phyloP scores from a whole-genome alignment of 2,329 filamentous ascomycete genomes.

The Leptosphaerulina australis region DNA sequence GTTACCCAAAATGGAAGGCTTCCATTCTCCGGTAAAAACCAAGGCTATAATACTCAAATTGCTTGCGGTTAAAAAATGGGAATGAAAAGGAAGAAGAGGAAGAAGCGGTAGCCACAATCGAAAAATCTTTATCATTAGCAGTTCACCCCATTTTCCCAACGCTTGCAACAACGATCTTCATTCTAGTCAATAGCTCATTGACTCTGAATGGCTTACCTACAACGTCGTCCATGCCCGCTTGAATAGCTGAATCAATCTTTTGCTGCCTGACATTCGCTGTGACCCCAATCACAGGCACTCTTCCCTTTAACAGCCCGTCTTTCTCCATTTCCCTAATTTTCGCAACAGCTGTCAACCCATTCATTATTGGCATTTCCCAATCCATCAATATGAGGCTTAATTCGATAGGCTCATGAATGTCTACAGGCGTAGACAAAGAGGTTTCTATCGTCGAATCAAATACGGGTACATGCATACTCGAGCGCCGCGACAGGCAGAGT shows the following conservation, averaged over 20 bases:
- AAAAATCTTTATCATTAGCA: too few species aligned
- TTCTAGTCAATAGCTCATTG: conserved; percentile 31
- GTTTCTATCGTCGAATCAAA: conserved; percentile 12
- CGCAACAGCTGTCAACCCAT: conserved; percentile 36
- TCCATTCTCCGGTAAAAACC: too few species aligned
- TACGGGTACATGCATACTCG: conserved; percentile 58
- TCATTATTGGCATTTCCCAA: conserved; percentile 46
- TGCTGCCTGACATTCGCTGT: conserved; percentile 45
- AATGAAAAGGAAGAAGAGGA: too few species aligned
- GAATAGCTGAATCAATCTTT: conserved; percentile 36
- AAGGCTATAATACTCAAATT: too few species aligned
- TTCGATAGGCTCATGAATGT: conserved; percentile 10
- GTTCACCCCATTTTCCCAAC: conserved; percentile 2
- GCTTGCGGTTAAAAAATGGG: too few species aligned
- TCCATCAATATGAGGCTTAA: conserved; percentile 41
- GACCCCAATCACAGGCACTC: conserved; percentile 43
- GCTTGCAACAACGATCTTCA: conserved; percentile 24
- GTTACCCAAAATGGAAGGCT: too few species aligned
- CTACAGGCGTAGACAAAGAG: neutral
- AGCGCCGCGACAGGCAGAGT: neutral
- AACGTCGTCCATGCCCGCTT: conserved; percentile 56
- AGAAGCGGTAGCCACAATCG: too few species aligned
- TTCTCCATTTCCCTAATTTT: conserved; percentile 37
- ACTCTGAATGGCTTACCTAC: conserved; percentile 75
- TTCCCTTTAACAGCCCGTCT: conserved; percentile 23